A percentile compares a stretch with the other conserved stretches of the same genome.
Evolutionary conservation across 192 early-diverging fungal species (phyloP).

Genomic region (Oehlia diaphana): DNA sequence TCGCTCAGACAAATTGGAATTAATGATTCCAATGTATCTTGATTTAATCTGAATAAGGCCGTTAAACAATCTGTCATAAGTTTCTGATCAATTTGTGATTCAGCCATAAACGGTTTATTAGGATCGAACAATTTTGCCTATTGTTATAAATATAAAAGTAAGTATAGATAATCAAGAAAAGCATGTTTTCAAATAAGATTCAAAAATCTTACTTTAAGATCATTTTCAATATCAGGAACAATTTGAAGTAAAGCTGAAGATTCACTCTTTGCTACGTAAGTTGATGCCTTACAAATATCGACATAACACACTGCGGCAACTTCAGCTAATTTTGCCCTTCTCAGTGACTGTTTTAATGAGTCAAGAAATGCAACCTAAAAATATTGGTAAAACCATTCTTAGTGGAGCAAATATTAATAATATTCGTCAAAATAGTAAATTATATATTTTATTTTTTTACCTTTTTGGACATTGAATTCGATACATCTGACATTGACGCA

Average conservation of each 20-base stretch:
- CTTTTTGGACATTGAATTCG: neutral
- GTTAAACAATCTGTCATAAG: conserved; percentile 75
- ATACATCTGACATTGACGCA: conserved; percentile 45
- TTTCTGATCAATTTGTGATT: conserved; percentile 74
- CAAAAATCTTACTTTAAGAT: conserved; percentile 55
- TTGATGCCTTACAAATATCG: conserved; percentile 72
- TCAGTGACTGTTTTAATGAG: conserved; percentile 53
- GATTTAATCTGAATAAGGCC: conserved; percentile 77
- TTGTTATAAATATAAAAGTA: neutral
- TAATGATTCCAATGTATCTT: conserved; percentile 69
- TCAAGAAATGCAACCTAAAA: conserved; percentile 53
- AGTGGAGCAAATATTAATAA: neutral
- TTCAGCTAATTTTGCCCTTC: conserved; percentile 58
- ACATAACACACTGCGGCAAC: conserved; percentile 71
- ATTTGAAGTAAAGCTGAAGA: conserved; percentile 61
- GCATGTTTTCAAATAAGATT: neutral
- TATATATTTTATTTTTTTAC: neutral
- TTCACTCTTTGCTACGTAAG: conserved; percentile 65
- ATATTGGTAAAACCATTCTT: neutral
- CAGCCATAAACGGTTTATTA: conserved; percentile 43
- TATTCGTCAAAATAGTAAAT: neutral
- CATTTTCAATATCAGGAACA: conserved; percentile 72
- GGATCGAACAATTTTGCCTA: conserved; percentile 70
- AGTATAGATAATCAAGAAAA: neutral
- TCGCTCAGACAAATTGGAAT: conserved; percentile 71